Conservation (phyloP, 2,329 filamentous ascomycete genomes). For the Aspergillus uvarum region DNA sequence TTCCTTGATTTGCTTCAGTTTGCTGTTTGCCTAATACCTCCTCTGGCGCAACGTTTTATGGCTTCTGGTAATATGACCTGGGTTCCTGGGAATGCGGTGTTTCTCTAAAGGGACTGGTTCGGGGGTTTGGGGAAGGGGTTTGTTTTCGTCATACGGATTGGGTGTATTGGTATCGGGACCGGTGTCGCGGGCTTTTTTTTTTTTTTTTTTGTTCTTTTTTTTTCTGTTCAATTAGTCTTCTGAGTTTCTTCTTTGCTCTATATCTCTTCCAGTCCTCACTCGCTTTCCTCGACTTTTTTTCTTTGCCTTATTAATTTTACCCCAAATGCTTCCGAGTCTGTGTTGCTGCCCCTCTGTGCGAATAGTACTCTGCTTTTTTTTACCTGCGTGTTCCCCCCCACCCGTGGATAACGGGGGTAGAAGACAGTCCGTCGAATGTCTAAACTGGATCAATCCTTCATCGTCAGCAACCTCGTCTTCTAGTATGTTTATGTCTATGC, state of each 20-base stretch:
- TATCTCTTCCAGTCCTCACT: not conserved
- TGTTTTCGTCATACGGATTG: constrained; percentile 17
- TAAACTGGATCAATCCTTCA: too few species aligned
- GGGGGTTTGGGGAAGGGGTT: constrained; percentile 28
- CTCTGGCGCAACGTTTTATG: constrained; percentile 1
- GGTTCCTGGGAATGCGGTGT: constrained; percentile 15
- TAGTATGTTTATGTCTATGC: too few species aligned
- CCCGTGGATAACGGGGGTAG: too few species aligned
- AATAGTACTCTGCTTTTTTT: not conserved
- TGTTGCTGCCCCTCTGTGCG: not conserved
- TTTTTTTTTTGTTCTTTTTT: constrained; percentile 12
- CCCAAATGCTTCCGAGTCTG: not conserved
- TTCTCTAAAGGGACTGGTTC: constrained; percentile 15
- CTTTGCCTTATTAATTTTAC: not conserved
- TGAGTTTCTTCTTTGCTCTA: not conserved
- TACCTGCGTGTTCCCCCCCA: not conserved
- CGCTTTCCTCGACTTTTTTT: not conserved
- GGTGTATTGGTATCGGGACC: constrained; percentile 31
- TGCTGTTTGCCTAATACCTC: constrained; percentile 3
- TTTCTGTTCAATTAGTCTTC: constrained; percentile 15
- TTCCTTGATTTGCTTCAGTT: not conserved
- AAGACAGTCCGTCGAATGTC: too few species aligned
- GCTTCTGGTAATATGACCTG: not conserved
- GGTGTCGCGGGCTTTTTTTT: constrained; percentile 26
- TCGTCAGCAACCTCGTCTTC: too few species aligned